phyloP scores from a whole-genome alignment of 345 rosid genomes.

The Melastoma malabathricum region DNA sequence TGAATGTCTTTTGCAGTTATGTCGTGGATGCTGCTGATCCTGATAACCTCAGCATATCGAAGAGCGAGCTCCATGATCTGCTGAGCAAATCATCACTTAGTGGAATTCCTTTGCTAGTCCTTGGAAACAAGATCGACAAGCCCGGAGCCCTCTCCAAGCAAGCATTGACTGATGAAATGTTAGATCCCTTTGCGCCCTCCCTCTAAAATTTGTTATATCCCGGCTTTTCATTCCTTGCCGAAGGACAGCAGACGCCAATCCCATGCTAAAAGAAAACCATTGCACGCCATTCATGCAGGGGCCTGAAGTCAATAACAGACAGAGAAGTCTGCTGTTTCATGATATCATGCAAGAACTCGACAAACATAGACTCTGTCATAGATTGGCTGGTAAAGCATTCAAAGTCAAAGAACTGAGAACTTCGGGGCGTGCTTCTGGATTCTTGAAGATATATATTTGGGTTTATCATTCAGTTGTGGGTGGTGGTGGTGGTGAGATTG shows the following conservation, averaged over 20 bases:
- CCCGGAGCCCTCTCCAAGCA: constrained; percentile 80
- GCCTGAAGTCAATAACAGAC: constrained; percentile 48
- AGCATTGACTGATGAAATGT: constrained; percentile 75
- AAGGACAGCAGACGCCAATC: background rate
- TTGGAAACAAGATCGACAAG: constrained; percentile 88
- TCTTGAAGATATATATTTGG: too few relatives aligned
- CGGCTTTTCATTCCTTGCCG: background rate
- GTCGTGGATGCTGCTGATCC: constrained; percentile 82
- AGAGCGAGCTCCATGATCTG: constrained; percentile 78
- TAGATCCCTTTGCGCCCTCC: constrained; percentile 11
- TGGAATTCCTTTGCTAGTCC: constrained; percentile 73
- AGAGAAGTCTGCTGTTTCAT: constrained; percentile 90
- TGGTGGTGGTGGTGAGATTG: constrained; percentile 7
- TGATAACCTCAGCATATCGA: constrained; percentile 67
- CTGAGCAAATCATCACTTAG: constrained; percentile 62
- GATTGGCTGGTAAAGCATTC: constrained; percentile 96
- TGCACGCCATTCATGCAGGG: constrained; percentile 21
- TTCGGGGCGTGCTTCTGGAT: constrained; percentile 8
- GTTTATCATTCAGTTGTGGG: too few relatives aligned
- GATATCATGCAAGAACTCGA: constrained; percentile 93
- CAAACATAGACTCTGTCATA: constrained; percentile 73
- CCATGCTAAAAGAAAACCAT: background rate
- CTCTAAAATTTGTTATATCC: background rate
- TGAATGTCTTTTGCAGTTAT: constrained; percentile 4
- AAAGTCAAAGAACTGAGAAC: constrained; percentile 41